A percentile compares a stretch with the other conserved stretches of the same genome.
phyloP scores from a whole-genome alignment of 2,329 filamentous ascomycete species.

The Mycogone perniciosa region DNA sequence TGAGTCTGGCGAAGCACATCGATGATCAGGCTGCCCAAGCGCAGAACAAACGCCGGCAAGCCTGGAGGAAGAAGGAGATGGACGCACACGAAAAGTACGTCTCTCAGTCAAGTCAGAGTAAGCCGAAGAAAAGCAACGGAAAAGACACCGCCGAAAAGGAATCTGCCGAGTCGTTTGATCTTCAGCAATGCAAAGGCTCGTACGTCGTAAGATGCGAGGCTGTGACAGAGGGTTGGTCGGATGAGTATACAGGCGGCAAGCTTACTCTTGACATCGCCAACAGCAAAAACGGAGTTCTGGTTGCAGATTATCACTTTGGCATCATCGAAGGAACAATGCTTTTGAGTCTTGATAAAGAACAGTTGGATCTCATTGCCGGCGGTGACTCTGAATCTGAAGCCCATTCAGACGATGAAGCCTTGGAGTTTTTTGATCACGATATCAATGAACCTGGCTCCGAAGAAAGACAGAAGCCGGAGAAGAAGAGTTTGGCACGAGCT shows the following conservation, averaged over 20 bases:
- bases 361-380: neutral
- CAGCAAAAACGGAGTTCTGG: neutral
- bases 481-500: neutral
- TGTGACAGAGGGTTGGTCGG: neutral
- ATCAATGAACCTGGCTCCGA: neutral
- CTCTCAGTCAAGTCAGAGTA: neutral
- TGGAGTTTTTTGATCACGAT: neutral
- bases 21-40: neutral
- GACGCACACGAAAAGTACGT: neutral
- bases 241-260: neutral
- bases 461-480: neutral
- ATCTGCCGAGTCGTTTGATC: neutral
- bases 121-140: neutral
- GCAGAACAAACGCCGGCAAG: neutral
- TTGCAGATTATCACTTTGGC: neutral
- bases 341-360: neutral
- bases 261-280: neutral
- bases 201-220: neutral
- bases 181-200: neutral
- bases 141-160: neutral
- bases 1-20: neutral
- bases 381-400: neutral
- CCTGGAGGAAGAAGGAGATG: neutral
- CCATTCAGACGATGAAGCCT: neutral
- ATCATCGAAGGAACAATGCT: constrained; percentile 1